Evolutionary conservation across 371 early-diverging fungal genomes (phyloP).

Genomic region (Coemansia sp.): DNA sequence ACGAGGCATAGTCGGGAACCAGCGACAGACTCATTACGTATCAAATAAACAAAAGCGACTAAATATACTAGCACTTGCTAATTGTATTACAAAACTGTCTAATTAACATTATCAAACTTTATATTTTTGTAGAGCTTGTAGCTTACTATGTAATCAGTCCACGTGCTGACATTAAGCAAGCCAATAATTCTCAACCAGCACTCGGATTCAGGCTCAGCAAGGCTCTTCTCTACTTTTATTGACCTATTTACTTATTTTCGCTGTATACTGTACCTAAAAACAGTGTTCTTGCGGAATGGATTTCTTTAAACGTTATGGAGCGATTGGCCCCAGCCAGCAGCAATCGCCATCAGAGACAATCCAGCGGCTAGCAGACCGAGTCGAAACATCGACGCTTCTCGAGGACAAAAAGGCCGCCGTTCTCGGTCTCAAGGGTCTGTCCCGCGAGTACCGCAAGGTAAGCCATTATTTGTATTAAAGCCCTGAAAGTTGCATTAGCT

Average conservation of each 20-base stretch:
- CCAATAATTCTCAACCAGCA: background rate
- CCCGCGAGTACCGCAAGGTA: conserved; percentile 76
- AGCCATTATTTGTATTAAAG: background rate
- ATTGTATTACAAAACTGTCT: no score
- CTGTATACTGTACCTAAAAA: background rate
- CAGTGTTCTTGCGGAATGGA: conserved; percentile 60
- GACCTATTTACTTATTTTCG: conserved; percentile 1
- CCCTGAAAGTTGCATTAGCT: no score
- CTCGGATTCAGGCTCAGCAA: background rate
- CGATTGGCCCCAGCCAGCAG: conserved; percentile 77
- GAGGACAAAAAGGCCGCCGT: conserved; percentile 91
- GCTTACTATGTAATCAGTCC: background rate
- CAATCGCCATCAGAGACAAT: conserved; percentile 84
- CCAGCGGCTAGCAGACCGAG: conserved; percentile 81
- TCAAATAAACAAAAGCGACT: background rate
- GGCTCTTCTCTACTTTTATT: background rate
- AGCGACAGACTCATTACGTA: background rate
- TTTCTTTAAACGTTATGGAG: conserved; percentile 74
- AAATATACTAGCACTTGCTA: no score
- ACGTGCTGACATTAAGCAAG: background rate
- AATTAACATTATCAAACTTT: no score
- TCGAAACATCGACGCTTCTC: conserved; percentile 75
- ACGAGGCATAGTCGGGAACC: conserved; percentile 40
- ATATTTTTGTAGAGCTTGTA: no score
- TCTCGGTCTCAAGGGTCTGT: conserved; percentile 79